Percentiles rank a stretch among this genome's conserved stretches.
Evolutionary conservation across 805 yeast genomes (phyloP).

Genomic region (Starmerella floricola): DNA sequence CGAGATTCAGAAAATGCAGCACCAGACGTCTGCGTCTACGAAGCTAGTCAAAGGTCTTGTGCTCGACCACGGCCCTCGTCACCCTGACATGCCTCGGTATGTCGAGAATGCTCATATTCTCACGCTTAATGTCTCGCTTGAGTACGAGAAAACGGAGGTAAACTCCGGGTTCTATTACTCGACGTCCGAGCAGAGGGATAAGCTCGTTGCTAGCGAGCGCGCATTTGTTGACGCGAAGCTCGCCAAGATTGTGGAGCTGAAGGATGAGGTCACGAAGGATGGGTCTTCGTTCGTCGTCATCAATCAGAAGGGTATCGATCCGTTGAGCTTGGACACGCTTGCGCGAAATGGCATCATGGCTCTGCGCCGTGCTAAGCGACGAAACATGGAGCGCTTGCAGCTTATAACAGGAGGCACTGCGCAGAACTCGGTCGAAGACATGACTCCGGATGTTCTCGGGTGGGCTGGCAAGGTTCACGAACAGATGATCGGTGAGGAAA

Average conservation of each 20-base stretch:
- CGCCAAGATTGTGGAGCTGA: constrained; percentile 79
- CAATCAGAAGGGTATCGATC: constrained; percentile 97
- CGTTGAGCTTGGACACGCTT: constrained; percentile 87
- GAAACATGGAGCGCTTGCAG: constrained; percentile 98
- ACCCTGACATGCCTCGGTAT: constrained; percentile 95
- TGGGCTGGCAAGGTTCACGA: constrained; percentile 84
- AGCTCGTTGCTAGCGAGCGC: constrained; percentile 84
- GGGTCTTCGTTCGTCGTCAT: constrained; percentile 79
- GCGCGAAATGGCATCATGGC: constrained; percentile 91
- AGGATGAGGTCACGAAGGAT: constrained; percentile 78
- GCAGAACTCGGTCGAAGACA: constrained; percentile 91
- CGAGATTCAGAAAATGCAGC: constrained; percentile 97
- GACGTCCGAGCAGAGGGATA: constrained; percentile 90
- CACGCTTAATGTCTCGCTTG: constrained; percentile 84
- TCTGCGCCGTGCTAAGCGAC: constrained; percentile 92
- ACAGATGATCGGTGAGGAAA: constrained; percentile 91
- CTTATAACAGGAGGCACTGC: constrained; percentile 95
- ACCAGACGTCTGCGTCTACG: constrained; percentile 73
- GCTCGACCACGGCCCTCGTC: constrained; percentile 95
- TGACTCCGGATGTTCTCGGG: constrained; percentile 68
- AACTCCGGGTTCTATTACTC: constrained; percentile 93
- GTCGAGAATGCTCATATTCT: constrained; percentile 74
- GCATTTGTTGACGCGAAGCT: constrained; percentile 89
- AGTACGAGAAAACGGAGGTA: constrained; percentile 95
- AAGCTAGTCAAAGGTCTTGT: constrained; percentile 78